Base-by-base conservation (phyloP, 2,329 filamentous ascomycete species). In the Cryphonectria parasitica region DNA sequence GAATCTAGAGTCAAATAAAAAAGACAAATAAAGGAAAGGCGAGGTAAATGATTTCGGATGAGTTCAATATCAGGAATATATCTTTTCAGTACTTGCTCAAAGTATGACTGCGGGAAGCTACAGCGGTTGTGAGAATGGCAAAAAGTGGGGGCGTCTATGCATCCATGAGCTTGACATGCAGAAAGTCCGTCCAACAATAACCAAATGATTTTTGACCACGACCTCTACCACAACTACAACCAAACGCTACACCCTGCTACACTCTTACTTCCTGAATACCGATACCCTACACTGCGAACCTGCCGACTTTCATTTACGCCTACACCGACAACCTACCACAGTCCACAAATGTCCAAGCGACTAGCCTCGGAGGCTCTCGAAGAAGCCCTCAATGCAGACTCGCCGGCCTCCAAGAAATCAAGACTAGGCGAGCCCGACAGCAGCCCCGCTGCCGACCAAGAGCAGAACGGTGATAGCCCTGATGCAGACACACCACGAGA, bases 331-430 rank as follows among this genome's bases (percentile, higher is more conserved):
- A 67, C 34, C 36, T 34, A 45, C n/a, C 22, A 17, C 34, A 11
- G 28, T 3, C 13, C 66, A 39, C 36, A 15, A 52, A 73, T 73
- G 72, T 71, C 72, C 52, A 73, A 91, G 81, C 85, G 89, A 72
- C 85, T 86, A 70, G 89, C 89, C 69, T 85, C 86, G 41, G 88
- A 90, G 78, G 83, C 87, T 58, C 83, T 91, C 54, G 88, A 90
- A 52, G 87, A 89, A 72, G 78, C 88, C 61, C 79, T 80, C 52
- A 87, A 83, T 69, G 78, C 85, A 69, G 86, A 83, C 64, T 90
- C 88, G 43, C 89, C 89, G 3, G 86, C 84, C 43, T 87, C 87
- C 31, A 91, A 90, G 79, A 86, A 82, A 74, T 88, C 86, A 49
- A 83, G 88, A 72, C 78, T 84, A 49, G 86, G 83, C 73, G 84